Base-by-base conservation (phyloP, 805 yeast species). In the Torulaspora quercuum region DNA sequence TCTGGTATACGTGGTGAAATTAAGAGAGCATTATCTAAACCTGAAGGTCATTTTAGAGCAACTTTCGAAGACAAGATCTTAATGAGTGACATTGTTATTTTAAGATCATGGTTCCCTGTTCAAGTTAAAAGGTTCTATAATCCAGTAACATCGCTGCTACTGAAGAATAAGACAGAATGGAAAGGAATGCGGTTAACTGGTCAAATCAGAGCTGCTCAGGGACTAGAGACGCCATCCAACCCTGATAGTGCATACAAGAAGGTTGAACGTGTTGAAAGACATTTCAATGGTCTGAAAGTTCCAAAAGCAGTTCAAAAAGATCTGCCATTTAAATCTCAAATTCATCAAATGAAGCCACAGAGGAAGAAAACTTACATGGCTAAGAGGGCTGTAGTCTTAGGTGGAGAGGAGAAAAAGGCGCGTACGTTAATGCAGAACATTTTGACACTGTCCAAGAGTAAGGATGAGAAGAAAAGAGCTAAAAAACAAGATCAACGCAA, bases 1-100 rank as follows among this genome's bases (percentile, higher is more conserved):
- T 85, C 95, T 6, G 98, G 99, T 42, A 87, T 92, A 41, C 72
- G 98, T 50, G 99, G 99, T 63, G 97, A 92, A 62, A 90, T 92
- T 52, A 92, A 92, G 61, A 73, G 97, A 46, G 98, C 97, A 0
- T 69, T 92, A 44, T 76, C 95, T 7, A 83, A 84, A 50, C 96
- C 97, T 0, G 97, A 90, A 34, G 99, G 99, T 8, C 80, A 83
- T 60, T 94, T 74, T 70, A 78, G 99, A 58, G 99, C 98, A 8
- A 80, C 97, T 1, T 92, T 92, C 63, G 99, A 92, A 63, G 99
- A 92, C 60, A 90, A 89, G 65, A 76, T 90, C 24, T 72, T 90
- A 37, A 72, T 92, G 80, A 82, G 92, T 48, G 98, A 92, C 63
- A 82, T 86, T 37, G 75, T 92, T 10, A 80, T 90, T 52, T 67